Percentiles rank a stretch among this genome's conserved stretches.
These are phyloP conservation scores for Chamaenerion angustifolium DNA, from an alignment of 345 rosid genomes.

Conservation along the genomic window DNA sequence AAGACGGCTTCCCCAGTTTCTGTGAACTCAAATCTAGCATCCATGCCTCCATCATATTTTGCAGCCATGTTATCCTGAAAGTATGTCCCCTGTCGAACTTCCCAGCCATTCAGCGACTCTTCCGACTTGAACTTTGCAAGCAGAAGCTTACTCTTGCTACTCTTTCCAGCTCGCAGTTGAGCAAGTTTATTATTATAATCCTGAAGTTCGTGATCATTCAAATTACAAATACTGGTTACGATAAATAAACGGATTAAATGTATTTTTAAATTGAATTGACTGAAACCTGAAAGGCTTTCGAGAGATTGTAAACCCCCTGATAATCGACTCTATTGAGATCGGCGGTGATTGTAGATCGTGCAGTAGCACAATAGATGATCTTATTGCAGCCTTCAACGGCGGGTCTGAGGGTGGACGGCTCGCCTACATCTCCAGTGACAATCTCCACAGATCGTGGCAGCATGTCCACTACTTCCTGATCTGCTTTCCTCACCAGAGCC, in stretches of 20 bases:
- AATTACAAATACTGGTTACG: not conserved
- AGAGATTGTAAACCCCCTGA: conserved; percentile 76
- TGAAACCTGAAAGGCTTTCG: conserved; percentile 75
- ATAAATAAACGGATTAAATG: not conserved
- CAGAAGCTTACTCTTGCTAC: conserved; percentile 94
- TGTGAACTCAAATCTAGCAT: conserved; percentile 76
- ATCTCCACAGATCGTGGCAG: conserved; percentile 88
- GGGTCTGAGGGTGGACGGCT: conserved; percentile 44
- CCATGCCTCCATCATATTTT: conserved; percentile 91
- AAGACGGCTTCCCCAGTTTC: conserved; percentile 78
- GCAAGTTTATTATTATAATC: conserved; percentile 80
- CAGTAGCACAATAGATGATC: conserved; percentile 87
- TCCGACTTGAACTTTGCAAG: conserved; percentile 66
- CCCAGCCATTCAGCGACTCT: conserved; percentile 68
- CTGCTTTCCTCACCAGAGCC: conserved; percentile 65
- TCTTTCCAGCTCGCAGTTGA: conserved; percentile 75
- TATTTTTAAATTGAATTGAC: not conserved
- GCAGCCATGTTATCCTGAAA: conserved; percentile 72
- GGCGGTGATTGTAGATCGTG: conserved; percentile 77
- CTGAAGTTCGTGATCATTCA: conserved; percentile 15
- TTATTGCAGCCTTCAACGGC: conserved; percentile 85
- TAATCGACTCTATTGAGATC: conserved; percentile 86
- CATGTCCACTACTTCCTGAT: conserved; percentile 52
- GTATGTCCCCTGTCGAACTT: conserved; percentile 78
- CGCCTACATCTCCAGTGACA: conserved; percentile 80